Conservation (phyloP, 352 stramenopile genomes). For the Hyaloperonospora brassicae region DNA sequence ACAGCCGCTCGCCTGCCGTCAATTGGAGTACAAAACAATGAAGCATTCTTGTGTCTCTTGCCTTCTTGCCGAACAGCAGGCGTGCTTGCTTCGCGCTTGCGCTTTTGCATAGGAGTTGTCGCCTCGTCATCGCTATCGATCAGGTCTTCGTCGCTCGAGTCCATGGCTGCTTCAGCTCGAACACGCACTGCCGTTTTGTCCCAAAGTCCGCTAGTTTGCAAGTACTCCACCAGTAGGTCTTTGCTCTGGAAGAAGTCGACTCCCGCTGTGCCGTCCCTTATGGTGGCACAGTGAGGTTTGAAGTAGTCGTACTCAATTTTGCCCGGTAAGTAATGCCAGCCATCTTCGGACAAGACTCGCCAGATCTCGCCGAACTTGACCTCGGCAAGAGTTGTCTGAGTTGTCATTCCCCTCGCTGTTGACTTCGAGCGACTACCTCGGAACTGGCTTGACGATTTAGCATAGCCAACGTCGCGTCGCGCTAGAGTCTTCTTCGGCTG, state of each 20-base stretch:
- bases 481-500: slow-evolving; percentile 1
- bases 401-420: slow-evolving; percentile 12
- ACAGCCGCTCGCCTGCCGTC: slow-evolving; percentile 9
- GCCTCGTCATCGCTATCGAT: slow-evolving; percentile 11
- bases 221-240: slow-evolving; percentile 35
- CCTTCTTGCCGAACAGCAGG: slow-evolving; percentile 9
- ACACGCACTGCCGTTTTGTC: slow-evolving; percentile 34
- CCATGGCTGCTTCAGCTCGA: slow-evolving; percentile 26
- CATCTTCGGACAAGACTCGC: slow-evolving; percentile 34
- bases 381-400: slow-evolving; percentile 22
- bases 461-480: slow-evolving; percentile 3
- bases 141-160: slow-evolving; percentile 27
- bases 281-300: slow-evolving; percentile 37
- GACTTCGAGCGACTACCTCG: slow-evolving; percentile 23
- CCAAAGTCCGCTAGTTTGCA: slow-evolving; percentile 49
- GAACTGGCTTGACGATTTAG: slow-evolving; percentile 11
- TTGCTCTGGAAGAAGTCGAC: slow-evolving; percentile 51
- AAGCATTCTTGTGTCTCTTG: slow-evolving; percentile 27
- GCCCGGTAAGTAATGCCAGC: slow-evolving; percentile 41
- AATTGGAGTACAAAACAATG: slow-evolving; percentile 23
- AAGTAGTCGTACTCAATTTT: slow-evolving; percentile 66
- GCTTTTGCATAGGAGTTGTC: slow-evolving; percentile 18
- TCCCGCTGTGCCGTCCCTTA: slow-evolving; percentile 24
- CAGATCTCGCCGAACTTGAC: slow-evolving; percentile 66
- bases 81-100: slow-evolving; percentile 18